Percentiles rank a stretch among this genome's conserved stretches.
phyloP scores from a whole-genome alignment of 2,329 filamentous ascomycete genomes.

The Ophiostoma populinum region DNA sequence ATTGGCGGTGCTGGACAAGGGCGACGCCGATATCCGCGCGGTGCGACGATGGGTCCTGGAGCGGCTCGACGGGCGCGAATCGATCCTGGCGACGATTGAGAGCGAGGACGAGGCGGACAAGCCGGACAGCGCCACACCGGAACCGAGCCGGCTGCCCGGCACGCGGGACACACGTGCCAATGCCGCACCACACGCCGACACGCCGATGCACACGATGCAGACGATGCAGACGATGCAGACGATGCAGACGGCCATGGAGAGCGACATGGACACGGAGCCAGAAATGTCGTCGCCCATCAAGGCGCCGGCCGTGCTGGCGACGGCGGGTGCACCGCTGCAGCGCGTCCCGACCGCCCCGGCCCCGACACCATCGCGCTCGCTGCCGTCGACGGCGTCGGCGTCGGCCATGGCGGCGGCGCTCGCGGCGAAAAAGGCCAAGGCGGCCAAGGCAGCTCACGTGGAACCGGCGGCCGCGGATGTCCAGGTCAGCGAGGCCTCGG shows the following conservation, averaged over 20 bases:
- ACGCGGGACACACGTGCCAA: not conserved
- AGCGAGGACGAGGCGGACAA: conserved; percentile 48
- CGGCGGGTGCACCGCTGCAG: conserved; percentile 7
- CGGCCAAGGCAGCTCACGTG: not conserved
- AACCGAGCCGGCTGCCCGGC: no score
- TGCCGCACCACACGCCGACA: not conserved
- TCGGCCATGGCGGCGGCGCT: not conserved
- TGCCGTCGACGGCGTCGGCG: not conserved
- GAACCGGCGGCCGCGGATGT: conserved; percentile 8
- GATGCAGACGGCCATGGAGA: not conserved
- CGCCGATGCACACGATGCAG: no score
- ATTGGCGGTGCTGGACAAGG: conserved; percentile 65
- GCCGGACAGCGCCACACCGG: conserved; percentile 41
- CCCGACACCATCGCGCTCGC: not conserved
- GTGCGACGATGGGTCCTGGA: conserved; percentile 51
- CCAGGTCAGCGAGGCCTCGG: conserved; percentile 11
- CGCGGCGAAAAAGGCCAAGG: conserved; percentile 1
- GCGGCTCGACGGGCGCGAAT: conserved; percentile 45
- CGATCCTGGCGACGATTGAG: conserved; percentile 26
- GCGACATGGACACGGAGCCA: conserved; percentile 12
- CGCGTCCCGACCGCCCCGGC: conserved; percentile 3
- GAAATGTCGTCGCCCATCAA: conserved; percentile 22
- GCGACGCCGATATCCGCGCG: conserved; percentile 57
- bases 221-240: no score
- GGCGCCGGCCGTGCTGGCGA: conserved; percentile 9